A percentile compares a stretch with the other conserved stretches of the same genome.
phyloP scores from a whole-genome alignment of 2,329 filamentous ascomycete genomes.

The Cercospora sesami region DNA sequence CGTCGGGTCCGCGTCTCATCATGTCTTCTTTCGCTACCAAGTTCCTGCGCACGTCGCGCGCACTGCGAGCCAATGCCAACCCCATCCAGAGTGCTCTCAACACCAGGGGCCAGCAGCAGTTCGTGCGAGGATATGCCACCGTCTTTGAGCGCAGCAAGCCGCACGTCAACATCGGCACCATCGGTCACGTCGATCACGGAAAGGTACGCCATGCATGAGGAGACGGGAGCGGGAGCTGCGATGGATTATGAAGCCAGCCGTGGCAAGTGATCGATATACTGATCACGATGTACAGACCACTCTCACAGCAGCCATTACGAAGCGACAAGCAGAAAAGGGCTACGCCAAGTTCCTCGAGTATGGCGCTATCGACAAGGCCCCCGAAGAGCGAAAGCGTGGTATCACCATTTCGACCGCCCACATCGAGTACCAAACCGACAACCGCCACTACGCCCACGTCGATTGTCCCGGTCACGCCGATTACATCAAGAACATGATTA shows the following conservation, averaged over 20 bases:
- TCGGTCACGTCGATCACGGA: conserved; percentile 99
- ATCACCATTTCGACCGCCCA: conserved; percentile 98
- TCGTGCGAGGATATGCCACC: conserved; percentile 60
- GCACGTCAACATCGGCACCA: conserved; percentile 98
- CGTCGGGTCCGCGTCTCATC: conserved; percentile 9
- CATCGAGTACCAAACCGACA: conserved; percentile 95
- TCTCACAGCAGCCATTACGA: conserved; percentile 97
- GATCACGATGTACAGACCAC: conserved; percentile 67
- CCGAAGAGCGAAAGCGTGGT: conserved; percentile 99
- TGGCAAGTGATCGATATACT: conserved; percentile 6
- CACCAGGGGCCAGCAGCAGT: conserved; percentile 62
- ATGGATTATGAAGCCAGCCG: neutral
- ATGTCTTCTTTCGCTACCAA: conserved; percentile 79
- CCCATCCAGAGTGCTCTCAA: conserved; percentile 72
- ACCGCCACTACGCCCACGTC: conserved; percentile 97
- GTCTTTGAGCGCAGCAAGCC: conserved; percentile 88
- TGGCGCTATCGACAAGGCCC: conserved; percentile 96
- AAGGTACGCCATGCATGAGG: conserved; percentile 63
- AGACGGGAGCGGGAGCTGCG: neutral
- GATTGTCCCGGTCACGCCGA: conserved; percentile 99
- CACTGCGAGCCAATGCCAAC: conserved; percentile 66
- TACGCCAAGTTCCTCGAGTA: conserved; percentile 94
- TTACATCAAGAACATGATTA: conserved; percentile 99
- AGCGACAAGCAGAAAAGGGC: conserved; percentile 93
- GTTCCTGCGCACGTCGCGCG: conserved; percentile 79